Conservation (phyloP, 345 rosid genomes). For the Sisymbrium irio region DNA sequence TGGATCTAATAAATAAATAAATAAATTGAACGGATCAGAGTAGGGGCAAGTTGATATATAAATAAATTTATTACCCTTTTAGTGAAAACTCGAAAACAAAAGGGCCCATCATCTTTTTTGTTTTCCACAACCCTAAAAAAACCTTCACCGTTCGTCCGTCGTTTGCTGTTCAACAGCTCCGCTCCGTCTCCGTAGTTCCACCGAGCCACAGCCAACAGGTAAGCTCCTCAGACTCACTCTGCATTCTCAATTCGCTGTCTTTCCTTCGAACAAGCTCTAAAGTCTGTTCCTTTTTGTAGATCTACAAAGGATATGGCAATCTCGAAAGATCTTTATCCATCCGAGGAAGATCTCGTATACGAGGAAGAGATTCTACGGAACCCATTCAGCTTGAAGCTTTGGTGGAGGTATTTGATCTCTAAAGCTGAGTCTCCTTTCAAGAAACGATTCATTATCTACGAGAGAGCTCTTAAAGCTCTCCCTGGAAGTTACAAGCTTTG, state of each 20-base stretch:
- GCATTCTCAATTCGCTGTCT: background rate
- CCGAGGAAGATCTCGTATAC: constrained; percentile 72
- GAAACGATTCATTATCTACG: constrained; percentile 75
- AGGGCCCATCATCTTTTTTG: no score
- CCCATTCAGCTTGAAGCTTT: constrained; percentile 76
- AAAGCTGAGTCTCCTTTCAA: constrained; percentile 63
- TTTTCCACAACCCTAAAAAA: constrained; percentile 17
- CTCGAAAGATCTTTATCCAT: constrained; percentile 76
- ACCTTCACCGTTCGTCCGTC: constrained; percentile 26
- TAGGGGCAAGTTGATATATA: no score
- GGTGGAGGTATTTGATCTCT: constrained; percentile 94
- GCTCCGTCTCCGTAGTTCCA: no score
- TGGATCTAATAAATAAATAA: no score
- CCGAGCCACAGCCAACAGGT: no score
- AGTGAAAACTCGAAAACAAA: no score
- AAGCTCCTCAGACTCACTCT: background rate
- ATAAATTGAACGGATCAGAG: no score
- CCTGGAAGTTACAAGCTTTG: constrained; percentile 94
- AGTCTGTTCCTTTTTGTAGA: constrained; percentile 6
- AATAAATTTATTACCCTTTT: no score
- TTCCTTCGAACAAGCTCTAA: background rate
- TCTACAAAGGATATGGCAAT: constrained; percentile 50
- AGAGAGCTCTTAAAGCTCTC: constrained; percentile 77
- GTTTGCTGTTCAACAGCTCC: background rate
- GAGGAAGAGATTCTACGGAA: constrained; percentile 90